Base-by-base conservation (phyloP, 805 yeast genomes). In the Candida pseudofarinosa region DNA sequence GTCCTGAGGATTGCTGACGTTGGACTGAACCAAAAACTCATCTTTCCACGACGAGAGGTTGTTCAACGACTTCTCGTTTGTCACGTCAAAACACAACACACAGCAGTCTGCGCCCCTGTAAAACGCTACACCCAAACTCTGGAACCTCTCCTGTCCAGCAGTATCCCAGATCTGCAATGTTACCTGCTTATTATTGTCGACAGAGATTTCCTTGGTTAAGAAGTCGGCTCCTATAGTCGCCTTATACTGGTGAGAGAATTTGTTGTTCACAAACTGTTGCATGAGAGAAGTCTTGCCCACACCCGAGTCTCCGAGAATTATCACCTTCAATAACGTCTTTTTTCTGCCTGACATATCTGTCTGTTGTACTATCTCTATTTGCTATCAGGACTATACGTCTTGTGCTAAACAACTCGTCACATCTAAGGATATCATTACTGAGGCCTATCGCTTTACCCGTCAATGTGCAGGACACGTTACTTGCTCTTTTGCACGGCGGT, bases 151-250 rank as follows among this genome's bases (percentile, higher is more conserved):
- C 71, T 91, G 99, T 31, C 99, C 99, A 5, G 98, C 98, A 35
- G 99, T 91, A 60, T 91, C 99, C 99, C 99, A 91, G 42, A 93
- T 85, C 67, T 86, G 91, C 75, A 85, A 74, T 17, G 88, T 81
- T 6, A 84, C 89, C 50, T 78, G 77, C 55, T 84, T 85, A 46
- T 61, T 62, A 63, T 85, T 93, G 62, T 93, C 98, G 45, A 93
- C 79, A 19, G 76, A 70, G 46, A 91, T 79, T 56, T 91, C 98
- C 63, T 90, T 91, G 32, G 97, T 91, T 49, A 89, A 75, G 61
- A 91, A 91, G 63, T 93, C 98, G 2, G 98, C 98, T 7, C 99
- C 99, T 52, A 91, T 91, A 13, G 99, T 91, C 20, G 98, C 97
- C 60, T 91, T 93, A 67, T 93, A 93, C 63, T 91, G 98, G 52